phyloP scores from a whole-genome alignment of 2,329 filamentous ascomycete species.

The Metarhizium guizhouense region DNA sequence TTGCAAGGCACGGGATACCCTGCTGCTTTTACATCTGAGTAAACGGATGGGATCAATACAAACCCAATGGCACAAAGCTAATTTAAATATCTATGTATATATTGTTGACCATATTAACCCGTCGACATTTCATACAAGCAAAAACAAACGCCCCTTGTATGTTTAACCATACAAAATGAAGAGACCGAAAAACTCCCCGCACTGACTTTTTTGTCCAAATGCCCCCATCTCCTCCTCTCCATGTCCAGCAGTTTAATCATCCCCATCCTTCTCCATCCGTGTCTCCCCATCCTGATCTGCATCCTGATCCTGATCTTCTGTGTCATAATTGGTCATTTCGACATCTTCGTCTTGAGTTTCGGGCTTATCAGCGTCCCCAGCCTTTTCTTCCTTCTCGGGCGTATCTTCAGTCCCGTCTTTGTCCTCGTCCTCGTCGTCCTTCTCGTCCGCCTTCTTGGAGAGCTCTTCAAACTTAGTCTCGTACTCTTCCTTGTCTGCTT shows the following conservation, averaged over 20 bases:
- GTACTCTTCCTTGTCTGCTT: conserved; percentile 40
- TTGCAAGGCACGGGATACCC: too few species aligned
- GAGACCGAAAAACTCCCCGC: conserved; percentile 1
- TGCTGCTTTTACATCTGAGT: background rate
- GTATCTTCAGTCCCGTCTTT: conserved; percentile 10
- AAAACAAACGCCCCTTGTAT: background rate
- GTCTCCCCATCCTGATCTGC: conserved; percentile 13
- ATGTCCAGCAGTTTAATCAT: conserved; percentile 16
- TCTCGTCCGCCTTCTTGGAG: conserved; percentile 16
- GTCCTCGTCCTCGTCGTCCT: conserved; percentile 15
- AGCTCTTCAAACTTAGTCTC: conserved; percentile 25
- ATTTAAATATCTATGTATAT: too few species aligned
- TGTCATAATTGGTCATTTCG: conserved; percentile 39
- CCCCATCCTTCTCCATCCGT: conserved; percentile 24
- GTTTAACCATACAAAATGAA: background rate
- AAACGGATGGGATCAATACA: background rate
- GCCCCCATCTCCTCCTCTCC: background rate
- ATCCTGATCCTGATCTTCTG: conserved; percentile 25
- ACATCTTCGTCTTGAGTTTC: conserved; percentile 37
- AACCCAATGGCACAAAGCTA: background rate
- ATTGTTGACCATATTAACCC: background rate
- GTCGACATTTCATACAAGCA: background rate
- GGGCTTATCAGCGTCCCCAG: conserved; percentile 16
- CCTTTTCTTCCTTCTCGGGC: conserved; percentile 12
- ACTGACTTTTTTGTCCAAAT: background rate